Evolutionary conservation across 257 asterid genomes (phyloP).

Genomic region (Salvia hispanica): DNA sequence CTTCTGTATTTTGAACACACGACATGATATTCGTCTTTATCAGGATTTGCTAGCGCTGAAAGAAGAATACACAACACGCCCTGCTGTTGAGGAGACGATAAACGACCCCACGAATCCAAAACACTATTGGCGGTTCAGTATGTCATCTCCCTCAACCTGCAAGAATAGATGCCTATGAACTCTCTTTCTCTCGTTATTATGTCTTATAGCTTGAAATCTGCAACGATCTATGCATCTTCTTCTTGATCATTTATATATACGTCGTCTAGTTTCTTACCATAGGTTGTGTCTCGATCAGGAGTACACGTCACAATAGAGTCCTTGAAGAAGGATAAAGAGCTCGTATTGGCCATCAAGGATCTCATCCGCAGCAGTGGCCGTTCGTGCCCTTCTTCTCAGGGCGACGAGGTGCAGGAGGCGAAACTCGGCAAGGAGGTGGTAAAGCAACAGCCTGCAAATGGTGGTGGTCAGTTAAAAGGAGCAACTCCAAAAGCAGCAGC

Average conservation of each 20-base stretch:
- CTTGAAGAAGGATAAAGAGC: conserved; percentile 72
- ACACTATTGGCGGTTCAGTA: conserved; percentile 95
- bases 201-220: not conserved
- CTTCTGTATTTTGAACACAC: not conserved
- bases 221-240: not conserved
- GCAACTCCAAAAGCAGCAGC: conserved; percentile 38
- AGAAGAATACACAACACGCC: conserved; percentile 80
- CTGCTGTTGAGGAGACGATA: conserved; percentile 91
- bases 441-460: conserved; percentile 38
- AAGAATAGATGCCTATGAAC: too few relatives aligned
- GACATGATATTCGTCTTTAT: not conserved
- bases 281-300: conserved; percentile 44
- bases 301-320: conserved; percentile 85
- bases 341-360: conserved; percentile 56
- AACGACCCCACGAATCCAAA: conserved; percentile 96
- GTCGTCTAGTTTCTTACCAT: not conserved
- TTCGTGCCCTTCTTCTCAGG: conserved; percentile 59
- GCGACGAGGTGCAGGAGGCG: conserved; percentile 28
- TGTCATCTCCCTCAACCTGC: conserved; percentile 31
- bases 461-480: conserved; percentile 27
- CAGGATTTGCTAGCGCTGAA: conserved; percentile 92
- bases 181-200: not conserved
- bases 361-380: conserved; percentile 77
- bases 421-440: conserved; percentile 29
- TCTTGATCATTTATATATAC: not conserved